Percentiles rank a stretch among this genome's conserved stretches.
Conservation (phyloP, 768 basidiomycete species). For the Imleria badia region DNA sequence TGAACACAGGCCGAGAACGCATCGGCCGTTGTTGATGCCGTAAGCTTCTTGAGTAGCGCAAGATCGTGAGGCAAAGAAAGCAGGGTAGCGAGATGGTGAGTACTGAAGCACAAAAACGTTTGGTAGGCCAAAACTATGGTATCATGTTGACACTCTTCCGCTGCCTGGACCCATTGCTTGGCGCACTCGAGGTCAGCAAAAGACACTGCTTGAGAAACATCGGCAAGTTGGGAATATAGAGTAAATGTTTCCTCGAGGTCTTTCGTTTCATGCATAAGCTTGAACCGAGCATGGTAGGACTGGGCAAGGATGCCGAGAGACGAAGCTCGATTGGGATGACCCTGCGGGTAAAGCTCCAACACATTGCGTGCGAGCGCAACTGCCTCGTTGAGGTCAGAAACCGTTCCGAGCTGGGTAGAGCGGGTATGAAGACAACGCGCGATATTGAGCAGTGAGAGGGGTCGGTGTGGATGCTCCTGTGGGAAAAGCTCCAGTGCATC, state of each 20-base stretch:
- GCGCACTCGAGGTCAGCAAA: background rate
- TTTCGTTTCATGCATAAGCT: background rate
- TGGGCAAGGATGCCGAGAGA: background rate
- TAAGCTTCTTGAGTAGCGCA: background rate
- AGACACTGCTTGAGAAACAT: background rate
- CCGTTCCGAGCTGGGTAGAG: background rate
- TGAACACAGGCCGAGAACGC: slow-evolving; percentile 13
- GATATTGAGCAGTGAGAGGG: background rate
- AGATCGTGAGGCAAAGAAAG: slow-evolving; percentile 1
- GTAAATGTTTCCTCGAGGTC: background rate
- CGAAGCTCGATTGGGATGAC: background rate
- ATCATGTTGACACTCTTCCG: slow-evolving; percentile 6
- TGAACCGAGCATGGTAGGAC: background rate
- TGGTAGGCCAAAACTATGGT: slow-evolving; percentile 14
- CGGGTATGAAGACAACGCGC: background rate
- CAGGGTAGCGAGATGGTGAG: slow-evolving; percentile 1
- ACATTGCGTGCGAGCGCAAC: too few relatives aligned
- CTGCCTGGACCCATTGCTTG: background rate
- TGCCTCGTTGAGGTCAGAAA: background rate
- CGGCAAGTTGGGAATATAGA: background rate
- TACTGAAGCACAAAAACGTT: background rate
- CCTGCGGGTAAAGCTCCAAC: too few relatives aligned
- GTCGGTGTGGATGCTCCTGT: background rate
- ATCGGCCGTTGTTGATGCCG: slow-evolving; percentile 5
- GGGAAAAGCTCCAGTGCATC: background rate